Evolutionary conservation across 2,329 filamentous ascomycete species (phyloP), one percentile per base, ranked within the genome.

Genomic region (Aspergillus neotritici): DNA sequence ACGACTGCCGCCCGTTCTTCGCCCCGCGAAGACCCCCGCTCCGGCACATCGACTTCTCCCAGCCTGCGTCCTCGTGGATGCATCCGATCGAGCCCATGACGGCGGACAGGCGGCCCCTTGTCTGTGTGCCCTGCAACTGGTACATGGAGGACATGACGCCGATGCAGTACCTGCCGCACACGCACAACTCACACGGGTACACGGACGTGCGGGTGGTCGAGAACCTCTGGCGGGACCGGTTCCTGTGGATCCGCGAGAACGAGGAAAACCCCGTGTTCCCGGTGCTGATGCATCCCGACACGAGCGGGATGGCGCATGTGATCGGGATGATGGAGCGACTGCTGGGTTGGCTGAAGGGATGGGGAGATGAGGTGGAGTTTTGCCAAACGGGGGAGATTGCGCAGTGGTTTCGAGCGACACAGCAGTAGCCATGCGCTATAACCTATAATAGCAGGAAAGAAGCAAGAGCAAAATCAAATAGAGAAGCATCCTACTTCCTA

Each of bases 171-270:
- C 64, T 72, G 9, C 69, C 70, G 0, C 67, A 67, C 25, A 48
- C 55, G 0, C 57, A 67, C 1, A 81, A 80, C 47, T 75, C 72
- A 2, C 72, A 76, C 34, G 79, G 79, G 1, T 82, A 80, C 53
- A 77, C 81, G 1, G 74, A 77, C 41, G 72, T 75, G 4, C 66
- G 72, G 8, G 68, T 76, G 2, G 71, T 82, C 21, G 78, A 82
- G 65, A 68, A 74, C 46, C 76, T 82, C 66, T 82, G 79, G 79
- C 74, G 69, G 52, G 78, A 80, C 52, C 70, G 76, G 10, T 79
- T 82, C 51, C 67, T 75, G 47, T 83, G 72, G 69, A 63, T 80
- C n/a, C 68, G 68, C 44, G 65, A 71, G 38, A 67, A 71, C 28
- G 64, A 65, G 29, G 54, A 54, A n/a, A 57, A 63, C 12, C 55